Percentiles rank a stretch among this genome's conserved stretches.
Conservation (phyloP, 176 grass and related monocot species). For the Neostapfia colusana region DNA sequence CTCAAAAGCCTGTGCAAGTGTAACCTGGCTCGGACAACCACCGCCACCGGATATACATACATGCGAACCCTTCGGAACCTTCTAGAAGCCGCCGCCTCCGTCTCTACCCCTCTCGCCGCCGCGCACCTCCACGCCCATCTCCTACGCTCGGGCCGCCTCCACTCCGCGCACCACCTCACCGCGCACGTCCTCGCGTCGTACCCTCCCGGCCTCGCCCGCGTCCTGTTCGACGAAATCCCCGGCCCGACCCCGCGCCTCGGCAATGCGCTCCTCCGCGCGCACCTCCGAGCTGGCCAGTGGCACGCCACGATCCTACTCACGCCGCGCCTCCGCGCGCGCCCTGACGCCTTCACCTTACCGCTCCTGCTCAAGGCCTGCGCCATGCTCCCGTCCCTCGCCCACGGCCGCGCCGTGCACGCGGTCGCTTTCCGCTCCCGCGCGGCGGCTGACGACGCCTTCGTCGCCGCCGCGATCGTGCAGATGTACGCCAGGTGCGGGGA, state of each 20-base stretch:
- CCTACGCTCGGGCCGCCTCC: constrained; percentile 50
- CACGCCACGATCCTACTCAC: constrained; percentile 33
- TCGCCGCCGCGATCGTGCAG: constrained; percentile 54
- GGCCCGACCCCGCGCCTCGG: constrained; percentile 45
- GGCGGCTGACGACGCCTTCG: constrained; percentile 52
- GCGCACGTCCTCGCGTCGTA: constrained; percentile 31
- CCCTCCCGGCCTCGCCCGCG: constrained; percentile 29
- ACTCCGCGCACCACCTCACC: constrained; percentile 32
- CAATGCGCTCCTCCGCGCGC: constrained; percentile 68
- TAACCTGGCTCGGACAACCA: background rate
- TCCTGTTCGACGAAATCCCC: constrained; percentile 68
- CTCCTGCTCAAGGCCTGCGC: constrained; percentile 53
- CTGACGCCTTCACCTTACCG: constrained; percentile 52
- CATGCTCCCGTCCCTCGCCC: constrained; percentile 42
- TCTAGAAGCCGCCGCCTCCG: constrained; percentile 38
- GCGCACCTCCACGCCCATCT: constrained; percentile 46
- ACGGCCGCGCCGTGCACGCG: constrained; percentile 53
- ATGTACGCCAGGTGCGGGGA: constrained; percentile 58
- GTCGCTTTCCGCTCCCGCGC: constrained; percentile 38
- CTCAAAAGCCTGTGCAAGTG: no score
- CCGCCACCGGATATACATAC: background rate
- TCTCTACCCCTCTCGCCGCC: constrained; percentile 11
- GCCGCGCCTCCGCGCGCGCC: constrained; percentile 36
- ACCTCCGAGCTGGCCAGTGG: constrained; percentile 48
- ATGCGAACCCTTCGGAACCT: constrained; percentile 35